These are phyloP conservation scores for Leishmania arabica DNA, from an alignment of 208 protist species.

Conservation along the genomic window DNA sequence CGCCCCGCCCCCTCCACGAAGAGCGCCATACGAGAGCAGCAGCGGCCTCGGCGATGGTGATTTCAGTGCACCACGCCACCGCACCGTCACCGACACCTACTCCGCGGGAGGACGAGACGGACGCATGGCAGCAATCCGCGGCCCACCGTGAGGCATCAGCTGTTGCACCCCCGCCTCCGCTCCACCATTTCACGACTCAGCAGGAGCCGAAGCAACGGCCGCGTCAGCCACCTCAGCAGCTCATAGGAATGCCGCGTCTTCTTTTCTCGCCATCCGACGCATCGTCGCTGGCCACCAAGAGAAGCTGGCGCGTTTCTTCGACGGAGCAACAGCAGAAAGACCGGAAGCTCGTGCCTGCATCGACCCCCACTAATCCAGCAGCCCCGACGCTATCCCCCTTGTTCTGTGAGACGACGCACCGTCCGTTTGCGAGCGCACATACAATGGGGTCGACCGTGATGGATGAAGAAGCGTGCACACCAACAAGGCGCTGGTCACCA, in stretches of 20 bases:
- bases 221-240: conserved; percentile 7
- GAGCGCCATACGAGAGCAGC: neutral
- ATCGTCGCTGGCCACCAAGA: neutral
- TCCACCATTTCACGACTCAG: neutral
- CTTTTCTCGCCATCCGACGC: conserved; percentile 12
- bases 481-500: neutral
- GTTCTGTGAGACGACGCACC: neutral
- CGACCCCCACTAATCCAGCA: neutral
- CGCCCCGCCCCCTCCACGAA: conserved; percentile 1
- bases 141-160: neutral
- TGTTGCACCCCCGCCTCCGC: neutral
- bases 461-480: neutral
- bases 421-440: neutral
- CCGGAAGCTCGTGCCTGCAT: neutral
- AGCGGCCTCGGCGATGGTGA: neutral
- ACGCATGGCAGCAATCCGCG: neutral
- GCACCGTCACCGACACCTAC: conserved; percentile 28
- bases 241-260: conserved; percentile 14
- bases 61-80: conserved; percentile 4
- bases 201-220: neutral
- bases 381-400: neutral
- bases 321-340: neutral
- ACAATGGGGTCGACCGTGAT: neutral
- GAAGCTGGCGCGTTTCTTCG: neutral
- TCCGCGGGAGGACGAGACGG: conserved; percentile 5